Evolutionary conservation across 2,329 filamentous ascomycete species (phyloP), one percentile per base, ranked within the genome.

Genomic region (Fonsecaea erecta): DNA sequence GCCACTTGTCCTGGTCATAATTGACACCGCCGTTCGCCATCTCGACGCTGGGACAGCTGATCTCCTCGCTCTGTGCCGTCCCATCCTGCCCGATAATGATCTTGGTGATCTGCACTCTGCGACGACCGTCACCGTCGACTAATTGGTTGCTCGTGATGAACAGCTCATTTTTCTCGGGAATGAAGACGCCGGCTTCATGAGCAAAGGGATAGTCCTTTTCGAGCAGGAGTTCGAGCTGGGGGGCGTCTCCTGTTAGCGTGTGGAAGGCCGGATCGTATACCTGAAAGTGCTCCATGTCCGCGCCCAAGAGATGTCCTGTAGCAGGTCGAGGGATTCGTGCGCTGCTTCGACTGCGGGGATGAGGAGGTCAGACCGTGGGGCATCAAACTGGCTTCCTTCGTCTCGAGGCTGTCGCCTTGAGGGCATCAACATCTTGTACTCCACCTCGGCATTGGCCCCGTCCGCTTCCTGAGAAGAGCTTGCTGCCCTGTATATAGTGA

Each of bases 151-250:
- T 77, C 2, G 78, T 80, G 62, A 80, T 74, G 70, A 74, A 80
- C 9, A 80, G 67, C 2, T 70, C 70, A 51, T 76, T 73, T 2
- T 69, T 74, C 3, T 66, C 58, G 2, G 73, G 69, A 8, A 78
- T 72, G 70, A 74, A 80, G 43, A 79, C 70, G 21, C 77, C 72
- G 0, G 82, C 82, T 72, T 84, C 83, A 66, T 85, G 82, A 1
- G 82, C 82, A 58, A 84, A 84, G 0, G 81, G 78, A 46, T 81
- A 79, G 2, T 73, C 68, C 55, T 78, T 77, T 64, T 80, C 75
- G 28, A 75, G 69, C 2, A 82, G 68, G 1, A 80, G 65, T 12
- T 80, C 74, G 1, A 82, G 65, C 11, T 68, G 72, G 3, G 79
- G 78, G 2, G 64, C 61, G 3, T 64, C n/a, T 1, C 80, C 80